These are phyloP conservation scores for Mycotypha africana DNA, from an alignment of 371 early-diverging fungal genomes.

Conservation along the genomic window DNA sequence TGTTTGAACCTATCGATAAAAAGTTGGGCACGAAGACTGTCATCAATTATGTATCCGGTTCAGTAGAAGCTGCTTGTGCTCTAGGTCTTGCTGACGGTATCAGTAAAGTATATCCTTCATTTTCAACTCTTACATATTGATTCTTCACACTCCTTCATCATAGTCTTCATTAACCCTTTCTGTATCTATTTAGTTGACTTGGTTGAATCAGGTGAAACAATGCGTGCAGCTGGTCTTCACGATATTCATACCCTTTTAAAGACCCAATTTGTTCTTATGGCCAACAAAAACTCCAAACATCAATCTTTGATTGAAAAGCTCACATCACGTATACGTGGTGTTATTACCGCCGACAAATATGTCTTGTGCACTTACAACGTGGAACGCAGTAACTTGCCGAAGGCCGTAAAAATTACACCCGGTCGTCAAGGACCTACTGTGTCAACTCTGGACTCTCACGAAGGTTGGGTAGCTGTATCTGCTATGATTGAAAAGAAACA, in stretches of 20 bases:
- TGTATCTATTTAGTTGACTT: slow-evolving; percentile 13
- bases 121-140: too few species aligned
- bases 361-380: slow-evolving; percentile 92
- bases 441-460: slow-evolving; percentile 76
- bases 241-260: slow-evolving; percentile 77
- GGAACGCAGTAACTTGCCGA: slow-evolving; percentile 50
- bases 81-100: slow-evolving; percentile 96
- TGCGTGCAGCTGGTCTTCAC: slow-evolving; percentile 96
- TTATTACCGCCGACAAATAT: slow-evolving; percentile 82
- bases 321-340: slow-evolving; percentile 83
- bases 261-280: slow-evolving; percentile 86
- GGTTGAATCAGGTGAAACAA: slow-evolving; percentile 94
- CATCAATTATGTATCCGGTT: slow-evolving; percentile 87
- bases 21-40: slow-evolving; percentile 52
- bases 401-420: slow-evolving; percentile 78
- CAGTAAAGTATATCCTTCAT: too few species aligned
- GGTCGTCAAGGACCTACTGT: slow-evolving; percentile 94
- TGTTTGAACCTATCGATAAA: slow-evolving; percentile 70
- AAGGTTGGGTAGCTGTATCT: slow-evolving; percentile 89
- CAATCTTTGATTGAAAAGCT: slow-evolving; percentile 71
- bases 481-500: slow-evolving; percentile 84
- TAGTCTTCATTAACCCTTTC: background rate
- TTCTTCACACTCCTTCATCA: too few species aligned
- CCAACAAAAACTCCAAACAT: slow-evolving; percentile 57
- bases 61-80: slow-evolving; percentile 95